phyloP scores from a whole-genome alignment of 257 asterid species.

The Datura wrightii region DNA sequence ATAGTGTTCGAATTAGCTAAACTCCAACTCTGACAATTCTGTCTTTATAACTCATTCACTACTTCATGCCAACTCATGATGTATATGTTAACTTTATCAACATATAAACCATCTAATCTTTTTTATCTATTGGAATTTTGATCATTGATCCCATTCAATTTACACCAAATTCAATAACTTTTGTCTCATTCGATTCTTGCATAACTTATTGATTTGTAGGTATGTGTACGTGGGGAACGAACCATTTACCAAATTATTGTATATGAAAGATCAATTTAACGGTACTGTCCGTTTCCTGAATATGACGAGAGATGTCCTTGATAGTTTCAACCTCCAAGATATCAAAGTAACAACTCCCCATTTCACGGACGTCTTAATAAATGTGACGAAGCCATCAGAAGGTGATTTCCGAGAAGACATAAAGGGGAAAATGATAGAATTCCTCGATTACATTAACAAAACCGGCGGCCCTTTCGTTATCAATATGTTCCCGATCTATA shows the following conservation, averaged over 20 bases:
- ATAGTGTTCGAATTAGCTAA: background rate
- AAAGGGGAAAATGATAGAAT: slow-evolving; percentile 11
- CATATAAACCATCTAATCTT: background rate
- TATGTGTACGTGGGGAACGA: slow-evolving; percentile 26
- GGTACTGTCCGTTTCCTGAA: background rate
- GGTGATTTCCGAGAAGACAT: slow-evolving; percentile 44
- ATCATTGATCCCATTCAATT: background rate
- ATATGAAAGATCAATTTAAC: background rate
- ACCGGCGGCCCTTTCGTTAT: slow-evolving; percentile 31
- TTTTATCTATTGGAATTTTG: background rate
- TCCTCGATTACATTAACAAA: background rate
- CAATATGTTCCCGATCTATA: slow-evolving; percentile 36
- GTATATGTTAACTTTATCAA: too few relatives aligned
- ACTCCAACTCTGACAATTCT: background rate
- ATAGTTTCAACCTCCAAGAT: background rate
- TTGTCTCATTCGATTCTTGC: background rate
- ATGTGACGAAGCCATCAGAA: slow-evolving; percentile 46
- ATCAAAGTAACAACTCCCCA: slow-evolving; percentile 34
- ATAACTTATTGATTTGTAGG: background rate
- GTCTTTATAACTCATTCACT: too few relatives aligned
- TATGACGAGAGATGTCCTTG: background rate
- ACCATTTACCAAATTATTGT: background rate
- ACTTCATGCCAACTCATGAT: too few relatives aligned
- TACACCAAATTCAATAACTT: background rate
- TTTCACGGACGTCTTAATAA: background rate